Conservation (phyloP, 768 basidiomycete species). For the Auricularia heimuer region DNA sequence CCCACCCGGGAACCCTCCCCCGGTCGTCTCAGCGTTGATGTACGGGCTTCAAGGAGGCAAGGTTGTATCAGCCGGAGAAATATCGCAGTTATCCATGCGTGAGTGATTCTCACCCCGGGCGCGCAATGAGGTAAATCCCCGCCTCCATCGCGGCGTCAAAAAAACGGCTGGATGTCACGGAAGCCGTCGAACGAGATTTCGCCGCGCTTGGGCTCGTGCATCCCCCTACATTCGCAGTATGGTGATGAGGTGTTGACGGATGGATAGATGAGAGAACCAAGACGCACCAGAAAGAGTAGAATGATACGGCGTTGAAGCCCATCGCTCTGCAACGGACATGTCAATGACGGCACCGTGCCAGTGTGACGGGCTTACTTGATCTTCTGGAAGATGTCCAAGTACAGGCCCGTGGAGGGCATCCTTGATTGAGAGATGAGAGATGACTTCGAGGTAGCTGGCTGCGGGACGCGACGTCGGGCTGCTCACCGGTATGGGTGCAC, state of each 20-base stretch:
- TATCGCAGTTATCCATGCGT: neutral
- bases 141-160: slow-evolving; percentile 1
- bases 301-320: slow-evolving; percentile 53
- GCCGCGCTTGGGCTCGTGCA: neutral
- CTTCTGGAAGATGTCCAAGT: neutral
- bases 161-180: neutral
- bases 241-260: neutral
- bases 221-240: neutral
- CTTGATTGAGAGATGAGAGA: slow-evolving; percentile 18
- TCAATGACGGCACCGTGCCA: neutral
- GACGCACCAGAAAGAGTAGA: slow-evolving; percentile 51
- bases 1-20: slow-evolving; percentile 18
- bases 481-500: slow-evolving; percentile 49
- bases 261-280: slow-evolving; percentile 35
- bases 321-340: slow-evolving; percentile 31
- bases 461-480: slow-evolving; percentile 26
- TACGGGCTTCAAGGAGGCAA: slow-evolving; percentile 27
- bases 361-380: neutral
- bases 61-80: neutral
- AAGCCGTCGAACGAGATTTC: neutral
- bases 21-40: slow-evolving; percentile 44
- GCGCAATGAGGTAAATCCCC: neutral
- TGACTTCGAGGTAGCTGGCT: slow-evolving; percentile 30
- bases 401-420: slow-evolving; percentile 51
- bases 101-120: slow-evolving; percentile 21